phyloP scores from a whole-genome alignment of 2,329 filamentous ascomycete species.

The Microdochium nivale region DNA sequence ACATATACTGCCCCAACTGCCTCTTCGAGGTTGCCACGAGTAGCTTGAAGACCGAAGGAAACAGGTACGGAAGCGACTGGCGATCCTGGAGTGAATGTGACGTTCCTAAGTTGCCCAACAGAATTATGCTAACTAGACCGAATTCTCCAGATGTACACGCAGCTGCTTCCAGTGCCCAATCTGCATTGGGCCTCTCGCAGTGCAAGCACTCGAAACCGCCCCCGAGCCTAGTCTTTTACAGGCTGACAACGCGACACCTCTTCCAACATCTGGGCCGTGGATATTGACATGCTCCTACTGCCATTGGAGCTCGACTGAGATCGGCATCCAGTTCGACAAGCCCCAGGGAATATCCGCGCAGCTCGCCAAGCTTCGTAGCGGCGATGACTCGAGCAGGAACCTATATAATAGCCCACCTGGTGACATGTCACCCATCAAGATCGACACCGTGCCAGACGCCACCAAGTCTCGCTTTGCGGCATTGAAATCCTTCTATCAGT shows the following conservation, averaged over 20 bases:
- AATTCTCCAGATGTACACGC: conserved; percentile 62
- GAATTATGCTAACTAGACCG: not conserved
- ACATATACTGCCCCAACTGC: conserved; percentile 92
- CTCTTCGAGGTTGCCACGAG: conserved; percentile 94
- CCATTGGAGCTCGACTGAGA: conserved; percentile 84
- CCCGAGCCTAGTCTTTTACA: conserved; percentile 34
- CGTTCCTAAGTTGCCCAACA: not conserved
- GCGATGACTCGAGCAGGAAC: conserved; percentile 34
- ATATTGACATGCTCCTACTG: conserved; percentile 85
- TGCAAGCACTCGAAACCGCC: conserved; percentile 59
- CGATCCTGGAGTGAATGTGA: not conserved
- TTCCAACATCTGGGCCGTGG: conserved; percentile 46
- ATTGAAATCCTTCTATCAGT: conserved; percentile 72
- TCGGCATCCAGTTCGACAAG: conserved; percentile 84
- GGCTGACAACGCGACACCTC: conserved; percentile 28
- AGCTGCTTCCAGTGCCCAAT: conserved; percentile 94
- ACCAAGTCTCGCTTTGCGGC: conserved; percentile 47
- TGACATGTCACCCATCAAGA: conserved; percentile 22
- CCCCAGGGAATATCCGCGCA: conserved; percentile 80
- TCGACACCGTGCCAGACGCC: conserved; percentile 53
- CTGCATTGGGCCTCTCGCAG: conserved; percentile 72
- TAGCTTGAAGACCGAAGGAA: conserved; percentile 85
- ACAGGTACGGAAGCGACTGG: conserved; percentile 53
- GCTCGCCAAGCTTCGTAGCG: conserved; percentile 61
- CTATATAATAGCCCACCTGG: conserved; percentile 9